Base-by-base conservation (phyloP, 441 rosid species). In the Manihot esculenta region DNA sequence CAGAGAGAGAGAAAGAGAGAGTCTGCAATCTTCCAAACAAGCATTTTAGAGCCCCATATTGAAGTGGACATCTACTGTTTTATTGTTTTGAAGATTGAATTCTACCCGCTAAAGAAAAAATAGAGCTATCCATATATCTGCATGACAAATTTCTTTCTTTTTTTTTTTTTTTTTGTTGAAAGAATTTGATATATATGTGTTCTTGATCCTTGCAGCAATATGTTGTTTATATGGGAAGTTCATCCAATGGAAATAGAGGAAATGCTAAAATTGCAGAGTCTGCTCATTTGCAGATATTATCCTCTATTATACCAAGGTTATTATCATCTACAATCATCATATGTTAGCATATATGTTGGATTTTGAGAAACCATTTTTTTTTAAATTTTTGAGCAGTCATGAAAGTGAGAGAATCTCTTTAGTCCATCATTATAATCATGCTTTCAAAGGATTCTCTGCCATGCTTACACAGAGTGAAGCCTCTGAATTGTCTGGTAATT, bases 191-290 rank as follows among this genome's bases (percentile, higher is more conserved):
- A 10, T 54, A 51, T 9, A n/a, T 33, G 20, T 24, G 10, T 45
- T 41, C 1, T 2, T 0, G 21, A 23, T 41, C 27, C 38, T 74
- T 59, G 71, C 87, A 87, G 91, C 80, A 57, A 65, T 87, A 92
- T 83, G 85, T 92, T 60, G 92, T 92, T 50, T 92, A 92, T 50
- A 92, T 89, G 97, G 97, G 97, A 74, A 82, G 89, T 68, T 74
- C 87, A 50, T 73, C 81, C 14, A 61, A 61, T 62, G 82, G 71
- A 56, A 75, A 38, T 62, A 54, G 27, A 33, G 76, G 56, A 56
- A 74, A 71, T 7, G 69, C 21, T 44, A 76, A 69, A 64, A 63
- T 65, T 62, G 69, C 78, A 66, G 88, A 88, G 54, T 74, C 77
- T 27, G 81, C 76, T 74, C 89, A 87, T 74, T 72, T 88, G 73